Base-by-base conservation (phyloP, 352 stramenopile species). In the Phytophthora citrophthora region DNA sequence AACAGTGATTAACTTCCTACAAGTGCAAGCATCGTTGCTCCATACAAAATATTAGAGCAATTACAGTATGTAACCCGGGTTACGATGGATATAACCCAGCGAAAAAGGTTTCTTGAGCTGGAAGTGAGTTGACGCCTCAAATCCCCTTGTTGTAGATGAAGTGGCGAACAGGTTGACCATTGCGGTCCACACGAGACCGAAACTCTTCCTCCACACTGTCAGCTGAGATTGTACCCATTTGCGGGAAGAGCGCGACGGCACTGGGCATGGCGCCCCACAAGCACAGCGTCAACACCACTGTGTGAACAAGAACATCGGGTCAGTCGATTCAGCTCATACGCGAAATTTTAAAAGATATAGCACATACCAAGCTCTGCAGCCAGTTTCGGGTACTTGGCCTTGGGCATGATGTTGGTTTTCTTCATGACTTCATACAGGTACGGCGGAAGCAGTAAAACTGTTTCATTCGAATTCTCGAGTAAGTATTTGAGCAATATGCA, bases 71-170 rank as follows among this genome's bases (percentile, higher is more conserved):
- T 20, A 20, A 20, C 20, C 20, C 20, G 20, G 26, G 26, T 29
- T 29, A 29, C 26, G 26, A 8, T 29, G 26, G 26, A 29, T 29
- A 29, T 29, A 20, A 20, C 20, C 20, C 20, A 20, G 20, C 20
- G 20, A 2, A n/a, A n/a, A n/a, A n/a, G n/a, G n/a, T n/a, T n/a
- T n/a, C n/a, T n/a, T n/a, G n/a, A n/a, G n/a, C n/a, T n/a, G n/a
- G 5, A 27, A 29, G 26, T 29, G 6, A 29, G 6, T 7, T 29
- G 26, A 29, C 3, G 6, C 6, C 6, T 29, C 26, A 29, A 29
- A 29, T 91, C 53, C 86, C 86, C 68, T 94, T 94, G 80, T 94
- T 90, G 73, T 94, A 94, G 45, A 77, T 78, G 60, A 92, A 89
- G 34, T 82, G 66, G 27, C 74, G 69, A 55, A 92, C 77, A 41